A percentile compares a stretch with the other conserved stretches of the same genome.
phyloP scores from a whole-genome alignment of 345 rosid genomes.

The Clarkia xantiana region DNA sequence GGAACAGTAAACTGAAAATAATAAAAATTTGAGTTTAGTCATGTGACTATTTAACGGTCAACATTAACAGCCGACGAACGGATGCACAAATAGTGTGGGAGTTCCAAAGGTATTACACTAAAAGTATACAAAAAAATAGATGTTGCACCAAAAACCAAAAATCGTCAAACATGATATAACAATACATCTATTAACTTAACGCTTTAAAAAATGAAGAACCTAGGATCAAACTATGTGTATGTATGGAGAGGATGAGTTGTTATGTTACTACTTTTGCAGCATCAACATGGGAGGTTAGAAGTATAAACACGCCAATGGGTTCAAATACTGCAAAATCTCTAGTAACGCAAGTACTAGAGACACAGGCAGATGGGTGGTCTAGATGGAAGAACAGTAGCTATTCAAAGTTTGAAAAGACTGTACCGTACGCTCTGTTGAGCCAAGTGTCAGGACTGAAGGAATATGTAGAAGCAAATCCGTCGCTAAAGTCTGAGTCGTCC shows the following conservation, averaged over 20 bases:
- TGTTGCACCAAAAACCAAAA: too few species aligned
- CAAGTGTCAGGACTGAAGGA: constrained; percentile 95
- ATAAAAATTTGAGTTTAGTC: too few species aligned
- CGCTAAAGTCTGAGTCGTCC: constrained; percentile 39
- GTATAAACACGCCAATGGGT: constrained; percentile 44
- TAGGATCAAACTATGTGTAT: too few species aligned
- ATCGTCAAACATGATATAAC: too few species aligned
- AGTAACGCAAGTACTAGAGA: constrained; percentile 77
- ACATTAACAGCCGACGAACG: too few species aligned
- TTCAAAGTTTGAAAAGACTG: constrained; percentile 81
- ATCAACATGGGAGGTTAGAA: constrained; percentile 87
- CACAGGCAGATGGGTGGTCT: constrained; percentile 52
- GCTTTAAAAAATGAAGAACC: not conserved
- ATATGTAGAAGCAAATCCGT: constrained; percentile 86
- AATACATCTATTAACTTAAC: too few species aligned
- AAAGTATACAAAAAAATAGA: too few species aligned
- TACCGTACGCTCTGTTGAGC: constrained; percentile 57
- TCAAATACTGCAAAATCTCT: constrained; percentile 47
- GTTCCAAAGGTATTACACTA: too few species aligned
- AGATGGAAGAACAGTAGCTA: constrained; percentile 60
- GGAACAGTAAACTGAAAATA: too few species aligned
- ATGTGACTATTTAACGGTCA: too few species aligned
- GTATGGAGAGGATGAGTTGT: too few species aligned
- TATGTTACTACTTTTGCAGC: constrained; percentile 39
- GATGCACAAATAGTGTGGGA: too few species aligned